Conservation (phyloP, 2,329 filamentous ascomycete species). For the Aspergillus clavatus region DNA sequence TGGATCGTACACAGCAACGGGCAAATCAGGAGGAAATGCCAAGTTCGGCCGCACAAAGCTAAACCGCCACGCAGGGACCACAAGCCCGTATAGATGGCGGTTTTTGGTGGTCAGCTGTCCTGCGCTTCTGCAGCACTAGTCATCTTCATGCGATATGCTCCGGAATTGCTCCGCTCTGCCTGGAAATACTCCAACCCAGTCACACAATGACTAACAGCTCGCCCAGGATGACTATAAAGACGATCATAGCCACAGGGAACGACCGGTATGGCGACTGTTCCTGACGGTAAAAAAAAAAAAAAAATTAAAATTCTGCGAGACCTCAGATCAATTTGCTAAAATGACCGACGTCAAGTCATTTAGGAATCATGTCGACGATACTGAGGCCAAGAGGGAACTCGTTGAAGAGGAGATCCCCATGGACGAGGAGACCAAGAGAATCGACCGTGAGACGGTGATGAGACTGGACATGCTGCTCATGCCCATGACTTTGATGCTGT, state of each 20-base stretch:
- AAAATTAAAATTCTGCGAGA: too few relatives aligned
- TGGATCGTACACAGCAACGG: too few relatives aligned
- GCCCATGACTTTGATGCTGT: conserved; percentile 15
- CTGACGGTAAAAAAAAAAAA: too few relatives aligned
- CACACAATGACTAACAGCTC: background rate
- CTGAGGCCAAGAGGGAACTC: background rate
- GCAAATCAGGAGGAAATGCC: background rate
- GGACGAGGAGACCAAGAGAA: background rate
- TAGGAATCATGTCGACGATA: background rate
- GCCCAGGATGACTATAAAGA: background rate
- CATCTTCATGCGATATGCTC: background rate
- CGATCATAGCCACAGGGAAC: background rate
- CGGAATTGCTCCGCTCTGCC: background rate
- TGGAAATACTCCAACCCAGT: background rate
- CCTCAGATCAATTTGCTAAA: background rate
- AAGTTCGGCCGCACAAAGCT: background rate
- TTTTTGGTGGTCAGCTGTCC: background rate
- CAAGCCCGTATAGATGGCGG: background rate
- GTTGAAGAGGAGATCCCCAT: background rate
- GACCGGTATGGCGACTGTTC: too few relatives aligned
- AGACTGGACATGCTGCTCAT: conserved; percentile 12
- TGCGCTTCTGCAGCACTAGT: background rate
- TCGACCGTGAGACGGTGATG: conserved; percentile 9
- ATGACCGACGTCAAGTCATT: background rate
- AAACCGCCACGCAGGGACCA: background rate